Percentiles rank a stretch among this genome's conserved stretches.
Conservation (phyloP, 225 moss, liverwort and hornwort species). For the Ulota crispa region DNA sequence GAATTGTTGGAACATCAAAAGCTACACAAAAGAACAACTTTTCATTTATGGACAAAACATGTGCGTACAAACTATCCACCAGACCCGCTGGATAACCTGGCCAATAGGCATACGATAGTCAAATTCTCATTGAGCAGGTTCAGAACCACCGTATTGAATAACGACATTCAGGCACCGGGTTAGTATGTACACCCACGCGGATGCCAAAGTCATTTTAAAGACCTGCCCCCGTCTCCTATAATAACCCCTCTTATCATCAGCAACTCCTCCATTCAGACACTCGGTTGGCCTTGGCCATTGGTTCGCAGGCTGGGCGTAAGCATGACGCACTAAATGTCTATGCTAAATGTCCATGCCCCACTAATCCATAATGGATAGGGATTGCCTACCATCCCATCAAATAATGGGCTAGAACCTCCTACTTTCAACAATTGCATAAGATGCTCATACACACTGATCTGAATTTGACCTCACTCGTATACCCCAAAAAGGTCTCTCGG, state of each 20-base stretch:
- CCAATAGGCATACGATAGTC: not conserved
- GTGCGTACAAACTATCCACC: not conserved
- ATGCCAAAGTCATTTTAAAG: not conserved
- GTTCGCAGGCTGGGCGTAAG: not conserved
- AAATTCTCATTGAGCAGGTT: slow-evolving; percentile 8
- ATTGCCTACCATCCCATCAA: not conserved
- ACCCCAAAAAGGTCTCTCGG: not conserved
- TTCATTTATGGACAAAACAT: not conserved
- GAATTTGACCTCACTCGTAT: not conserved
- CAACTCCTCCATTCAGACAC: not conserved
- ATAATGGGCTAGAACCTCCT: not conserved
- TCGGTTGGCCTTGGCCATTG: not conserved
- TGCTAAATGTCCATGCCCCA: not conserved
- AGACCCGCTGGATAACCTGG: slow-evolving; percentile 11
- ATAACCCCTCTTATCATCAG: not conserved
- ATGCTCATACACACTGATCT: not conserved
- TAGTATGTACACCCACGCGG: not conserved
- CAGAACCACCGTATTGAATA: not conserved
- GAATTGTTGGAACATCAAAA: not conserved
- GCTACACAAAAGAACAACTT: not conserved
- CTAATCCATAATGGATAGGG: not conserved
- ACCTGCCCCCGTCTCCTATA: not conserved
- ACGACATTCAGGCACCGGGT: not conserved
- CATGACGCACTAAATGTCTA: not conserved
- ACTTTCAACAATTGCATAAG: not conserved